A percentile compares a stretch with the other conserved stretches of the same genome.
phyloP scores from a whole-genome alignment of 1,139 yeast genomes.

The Candida tetrigidarum region DNA sequence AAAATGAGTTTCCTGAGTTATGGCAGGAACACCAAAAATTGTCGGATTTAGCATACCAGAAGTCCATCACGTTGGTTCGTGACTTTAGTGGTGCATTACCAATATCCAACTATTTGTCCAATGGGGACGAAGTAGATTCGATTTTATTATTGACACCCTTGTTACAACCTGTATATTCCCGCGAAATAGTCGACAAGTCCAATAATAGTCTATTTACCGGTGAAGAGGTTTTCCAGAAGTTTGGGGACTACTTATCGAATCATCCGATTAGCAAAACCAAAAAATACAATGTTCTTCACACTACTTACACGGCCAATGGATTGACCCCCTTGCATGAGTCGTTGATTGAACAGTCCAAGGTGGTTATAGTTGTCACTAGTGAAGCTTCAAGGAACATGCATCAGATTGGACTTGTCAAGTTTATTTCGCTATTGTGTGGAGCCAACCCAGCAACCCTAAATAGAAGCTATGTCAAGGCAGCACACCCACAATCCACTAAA shows the following conservation, averaged over 20 bases:
- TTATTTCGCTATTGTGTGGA: slow-evolving; percentile 59
- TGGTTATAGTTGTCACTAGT: slow-evolving; percentile 62
- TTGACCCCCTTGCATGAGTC: slow-evolving; percentile 61
- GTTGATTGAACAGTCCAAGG: slow-evolving; percentile 57
- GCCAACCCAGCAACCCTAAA: slow-evolving; percentile 44
- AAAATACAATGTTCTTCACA: slow-evolving; percentile 56
- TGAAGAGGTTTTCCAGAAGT: slow-evolving; percentile 60
- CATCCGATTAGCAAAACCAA: slow-evolving; percentile 32
- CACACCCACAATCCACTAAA: slow-evolving; percentile 37
- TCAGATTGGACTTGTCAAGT: slow-evolving; percentile 67
- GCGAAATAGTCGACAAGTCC: slow-evolving; percentile 14
- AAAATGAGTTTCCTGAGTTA: slow-evolving; percentile 30
- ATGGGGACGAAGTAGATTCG: slow-evolving; percentile 28
- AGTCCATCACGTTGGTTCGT: slow-evolving; percentile 58
- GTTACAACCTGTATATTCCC: slow-evolving; percentile 46
- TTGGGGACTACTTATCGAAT: slow-evolving; percentile 46
- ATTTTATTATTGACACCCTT: slow-evolving; percentile 59
- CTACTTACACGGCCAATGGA: slow-evolving; percentile 70
- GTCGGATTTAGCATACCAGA: slow-evolving; percentile 52
- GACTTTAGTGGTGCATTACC: slow-evolving; percentile 60
- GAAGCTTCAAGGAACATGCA: slow-evolving; percentile 69
- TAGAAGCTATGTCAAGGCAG: slow-evolving; percentile 13
- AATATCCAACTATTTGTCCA: slow-evolving; percentile 42
- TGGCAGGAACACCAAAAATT: slow-evolving; percentile 51
- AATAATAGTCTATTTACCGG: slow-evolving; percentile 45